A percentile compares a stretch with the other conserved stretches of the same genome.
phyloP scores from a whole-genome alignment of 1,284 basidiomycete species.

The Mycena sp. region DNA sequence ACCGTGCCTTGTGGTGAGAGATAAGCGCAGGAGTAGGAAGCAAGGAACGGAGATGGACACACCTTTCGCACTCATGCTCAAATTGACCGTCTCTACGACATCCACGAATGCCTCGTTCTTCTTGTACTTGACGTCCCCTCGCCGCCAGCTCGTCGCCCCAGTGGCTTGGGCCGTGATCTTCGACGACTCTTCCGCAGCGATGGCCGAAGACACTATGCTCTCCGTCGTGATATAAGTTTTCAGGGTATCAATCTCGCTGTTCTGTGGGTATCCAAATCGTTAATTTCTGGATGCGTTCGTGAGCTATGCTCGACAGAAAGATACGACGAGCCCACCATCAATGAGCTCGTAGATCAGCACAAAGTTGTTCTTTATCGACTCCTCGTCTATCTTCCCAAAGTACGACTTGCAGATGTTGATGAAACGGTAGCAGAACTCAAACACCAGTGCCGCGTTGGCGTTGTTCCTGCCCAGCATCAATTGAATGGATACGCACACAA shows the following conservation, averaged over 20 bases:
- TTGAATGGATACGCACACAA: neutral
- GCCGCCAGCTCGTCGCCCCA: slow-evolving; percentile 92
- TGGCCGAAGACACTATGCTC: slow-evolving; percentile 81
- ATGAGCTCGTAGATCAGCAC: slow-evolving; percentile 96
- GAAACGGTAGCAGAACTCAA: slow-evolving; percentile 97
- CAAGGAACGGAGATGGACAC: slow-evolving; percentile 27
- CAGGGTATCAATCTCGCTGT: slow-evolving; percentile 96
- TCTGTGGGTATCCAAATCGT: slow-evolving; percentile 99
- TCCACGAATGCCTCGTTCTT: slow-evolving; percentile 99
- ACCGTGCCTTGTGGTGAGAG: slow-evolving; percentile 73
- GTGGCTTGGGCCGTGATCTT: slow-evolving; percentile 98
- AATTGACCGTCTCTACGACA: slow-evolving; percentile 95
- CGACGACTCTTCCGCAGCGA: slow-evolving; percentile 93
- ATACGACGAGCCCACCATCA: slow-evolving; percentile 71
- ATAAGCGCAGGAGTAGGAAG: neutral
- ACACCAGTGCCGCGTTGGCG: slow-evolving; percentile 96
- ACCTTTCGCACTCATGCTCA: slow-evolving; percentile 98
- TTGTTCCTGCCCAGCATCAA: slow-evolving; percentile 71
- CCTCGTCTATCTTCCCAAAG: slow-evolving; percentile 98
- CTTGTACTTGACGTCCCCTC: slow-evolving; percentile 95
- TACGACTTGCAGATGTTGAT: slow-evolving; percentile 94
- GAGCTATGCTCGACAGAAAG: neutral
- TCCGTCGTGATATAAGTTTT: slow-evolving; percentile 99
- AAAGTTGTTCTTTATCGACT: slow-evolving; percentile 99
- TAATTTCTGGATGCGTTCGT: slow-evolving; percentile 77